A percentile compares a stretch with the other conserved stretches of the same genome.
Evolutionary conservation across 148 eudicot genomes (phyloP).

Genomic region (Spergularia marina): DNA sequence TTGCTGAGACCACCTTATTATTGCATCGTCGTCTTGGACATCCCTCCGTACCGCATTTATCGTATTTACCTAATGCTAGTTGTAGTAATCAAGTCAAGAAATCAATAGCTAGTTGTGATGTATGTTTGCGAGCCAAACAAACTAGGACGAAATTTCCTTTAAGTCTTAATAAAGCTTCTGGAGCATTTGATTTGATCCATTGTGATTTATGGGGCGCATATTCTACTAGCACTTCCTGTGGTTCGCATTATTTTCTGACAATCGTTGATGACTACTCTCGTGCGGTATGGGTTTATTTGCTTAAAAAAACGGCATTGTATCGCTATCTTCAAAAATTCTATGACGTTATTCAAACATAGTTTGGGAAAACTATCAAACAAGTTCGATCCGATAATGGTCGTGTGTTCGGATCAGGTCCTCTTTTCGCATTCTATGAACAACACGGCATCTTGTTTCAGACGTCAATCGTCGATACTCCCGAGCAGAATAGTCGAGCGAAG

Average conservation of each 20-base stretch:
- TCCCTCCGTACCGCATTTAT: background rate
- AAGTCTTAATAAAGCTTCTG: background rate
- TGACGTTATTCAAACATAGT: background rate
- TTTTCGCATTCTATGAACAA: background rate
- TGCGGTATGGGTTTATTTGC: background rate
- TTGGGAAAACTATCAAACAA: background rate
- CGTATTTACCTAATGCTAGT: background rate
- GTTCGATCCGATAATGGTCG: conserved; percentile 3
- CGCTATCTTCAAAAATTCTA: background rate
- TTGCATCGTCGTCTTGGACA: background rate
- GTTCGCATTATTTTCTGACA: conserved; percentile 8
- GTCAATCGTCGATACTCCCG: background rate
- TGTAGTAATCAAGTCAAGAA: background rate
- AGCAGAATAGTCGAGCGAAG: background rate
- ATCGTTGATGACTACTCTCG: conserved; percentile 12
- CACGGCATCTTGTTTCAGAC: background rate
- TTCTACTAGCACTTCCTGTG: background rate
- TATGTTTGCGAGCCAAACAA: background rate
- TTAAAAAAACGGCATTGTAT: background rate
- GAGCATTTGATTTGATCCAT: background rate
- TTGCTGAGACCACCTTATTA: background rate
- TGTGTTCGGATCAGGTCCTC: background rate
- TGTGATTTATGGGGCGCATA: background rate
- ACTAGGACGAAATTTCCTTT: background rate
- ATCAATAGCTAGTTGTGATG: background rate